Base-by-base conservation (phyloP, 2,329 filamentous ascomycete genomes). In the Calonectria fujianensis region DNA sequence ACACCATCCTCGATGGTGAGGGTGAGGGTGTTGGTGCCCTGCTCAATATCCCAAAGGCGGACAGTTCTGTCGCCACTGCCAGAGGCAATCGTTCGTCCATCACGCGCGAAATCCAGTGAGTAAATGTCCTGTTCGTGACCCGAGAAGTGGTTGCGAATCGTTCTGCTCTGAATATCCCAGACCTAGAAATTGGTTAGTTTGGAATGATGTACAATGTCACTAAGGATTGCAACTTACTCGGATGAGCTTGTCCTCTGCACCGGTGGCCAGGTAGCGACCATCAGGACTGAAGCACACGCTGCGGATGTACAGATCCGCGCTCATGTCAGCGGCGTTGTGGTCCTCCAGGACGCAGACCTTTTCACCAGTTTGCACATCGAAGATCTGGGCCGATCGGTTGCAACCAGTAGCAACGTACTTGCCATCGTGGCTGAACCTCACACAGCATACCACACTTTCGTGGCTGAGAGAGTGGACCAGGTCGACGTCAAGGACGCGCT, bases 41-140 rank as follows among this genome's bases (percentile, higher is more conserved):
- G 92, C 82, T 98, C 94, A 76, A 98, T 96, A 85, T 98, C 96
- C 97, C 97, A 99, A 0, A 99, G 92, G 73, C 96, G 94, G 70
- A 98, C 97, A 20, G 96, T 98, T 80, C 97, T 91, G 82, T 99
- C 97, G 72, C 97, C 97, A 84, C 95, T 97, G 61, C 97, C 97
- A 10, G 97, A 98, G 8, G 96, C 97, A 81, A 99, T 98, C 73
- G 96, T 96, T 69, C 95, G 94, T 48, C 96, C 96, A 80, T 98
- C 97, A 52, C 95, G 93, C 39, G 96, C 95, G 85, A 98, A 99
- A 86, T 98, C 97, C 6, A 98, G 90, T 7, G 95, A 98, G 86
- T 98, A 98, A 77, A 99, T 99, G 79, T 99, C 97, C 86, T 99
- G 96, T 85, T 99, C 97, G 85, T 99, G 97, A 31, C 97, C 97